phyloP scores from a whole-genome alignment of 768 basidiomycete genomes.

The Leccinum fibrillosum region DNA sequence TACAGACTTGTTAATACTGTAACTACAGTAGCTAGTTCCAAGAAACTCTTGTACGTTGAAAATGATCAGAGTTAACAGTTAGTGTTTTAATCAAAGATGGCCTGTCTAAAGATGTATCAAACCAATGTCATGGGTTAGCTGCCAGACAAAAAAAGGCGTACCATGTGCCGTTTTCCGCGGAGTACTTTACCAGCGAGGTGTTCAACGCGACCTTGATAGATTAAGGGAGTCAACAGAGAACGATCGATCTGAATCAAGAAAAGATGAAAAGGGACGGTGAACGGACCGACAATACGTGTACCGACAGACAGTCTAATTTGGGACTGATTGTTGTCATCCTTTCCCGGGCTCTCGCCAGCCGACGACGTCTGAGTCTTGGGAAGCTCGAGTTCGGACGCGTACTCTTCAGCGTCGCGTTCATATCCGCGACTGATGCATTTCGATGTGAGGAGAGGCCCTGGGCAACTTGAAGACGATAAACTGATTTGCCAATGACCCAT shows the following conservation, averaged over 20 bases:
- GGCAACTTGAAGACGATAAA: neutral
- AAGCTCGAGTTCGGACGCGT: neutral
- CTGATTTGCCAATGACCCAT: neutral
- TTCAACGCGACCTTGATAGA: constrained; percentile 14
- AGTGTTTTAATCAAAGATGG: neutral
- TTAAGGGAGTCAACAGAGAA: neutral
- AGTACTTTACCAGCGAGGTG: constrained; percentile 18
- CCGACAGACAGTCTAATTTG: neutral
- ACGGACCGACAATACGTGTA: constrained; percentile 8
- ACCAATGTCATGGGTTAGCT: neutral
- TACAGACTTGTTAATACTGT: neutral
- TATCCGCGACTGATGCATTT: constrained; percentile 13
- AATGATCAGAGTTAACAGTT: neutral
- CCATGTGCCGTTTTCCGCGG: constrained; percentile 17
- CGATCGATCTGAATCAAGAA: neutral
- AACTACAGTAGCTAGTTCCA: neutral
- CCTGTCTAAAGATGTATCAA: constrained; percentile 1
- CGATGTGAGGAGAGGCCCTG: neutral
- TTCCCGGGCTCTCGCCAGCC: neutral
- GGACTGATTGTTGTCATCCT: neutral
- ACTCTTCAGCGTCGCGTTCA: constrained; percentile 22
- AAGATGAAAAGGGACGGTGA: neutral
- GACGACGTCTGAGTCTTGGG: neutral
- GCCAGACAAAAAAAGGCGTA: neutral
- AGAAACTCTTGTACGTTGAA: neutral